These are phyloP conservation scores for Hemisphaericaspora nanyangensis DNA, from an alignment of 805 yeast species.

Conservation along the genomic window DNA sequence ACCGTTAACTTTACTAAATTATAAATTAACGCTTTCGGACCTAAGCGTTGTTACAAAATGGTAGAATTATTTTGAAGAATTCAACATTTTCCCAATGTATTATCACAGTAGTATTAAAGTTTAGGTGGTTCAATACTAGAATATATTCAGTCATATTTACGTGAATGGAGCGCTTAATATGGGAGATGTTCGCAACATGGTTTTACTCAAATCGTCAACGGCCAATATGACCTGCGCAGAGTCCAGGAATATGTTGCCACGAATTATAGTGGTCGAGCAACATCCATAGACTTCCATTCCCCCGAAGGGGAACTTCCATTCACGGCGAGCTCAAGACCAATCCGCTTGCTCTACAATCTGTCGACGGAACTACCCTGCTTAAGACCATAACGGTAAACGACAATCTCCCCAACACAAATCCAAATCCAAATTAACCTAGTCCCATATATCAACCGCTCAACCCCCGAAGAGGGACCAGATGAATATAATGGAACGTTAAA, in stretches of 20 bases:
- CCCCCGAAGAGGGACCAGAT: constrained; percentile 44
- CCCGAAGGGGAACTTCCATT: constrained; percentile 1
- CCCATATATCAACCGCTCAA: constrained; percentile 45
- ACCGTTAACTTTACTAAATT: too few species aligned
- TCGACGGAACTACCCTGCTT: constrained; percentile 96
- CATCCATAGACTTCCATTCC: constrained; percentile 28
- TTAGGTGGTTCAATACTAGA: too few species aligned
- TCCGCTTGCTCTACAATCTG: constrained; percentile 80
- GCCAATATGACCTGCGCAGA: constrained; percentile 89
- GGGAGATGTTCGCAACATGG: constrained; percentile 94
- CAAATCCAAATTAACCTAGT: constrained; percentile 18
- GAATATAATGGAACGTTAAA: constrained; percentile 16
- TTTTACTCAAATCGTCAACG: constrained; percentile 97
- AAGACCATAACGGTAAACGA: constrained; percentile 37
- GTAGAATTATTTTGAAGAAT: too few species aligned
- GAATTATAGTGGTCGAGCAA: constrained; percentile 65
- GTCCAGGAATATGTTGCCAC: constrained; percentile 99
- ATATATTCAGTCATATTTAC: too few species aligned
- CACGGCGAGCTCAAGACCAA: constrained; percentile 56
- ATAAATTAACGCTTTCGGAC: too few species aligned
- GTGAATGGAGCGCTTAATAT: too few species aligned
- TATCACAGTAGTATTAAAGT: too few species aligned
- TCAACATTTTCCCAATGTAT: too few species aligned
- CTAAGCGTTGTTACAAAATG: too few species aligned
- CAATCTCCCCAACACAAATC: constrained; percentile 6